Percentiles rank a stretch among this genome's conserved stretches.
phyloP scores from a whole-genome alignment of 2,329 filamentous ascomycete species.

The Cercospora sojina region DNA sequence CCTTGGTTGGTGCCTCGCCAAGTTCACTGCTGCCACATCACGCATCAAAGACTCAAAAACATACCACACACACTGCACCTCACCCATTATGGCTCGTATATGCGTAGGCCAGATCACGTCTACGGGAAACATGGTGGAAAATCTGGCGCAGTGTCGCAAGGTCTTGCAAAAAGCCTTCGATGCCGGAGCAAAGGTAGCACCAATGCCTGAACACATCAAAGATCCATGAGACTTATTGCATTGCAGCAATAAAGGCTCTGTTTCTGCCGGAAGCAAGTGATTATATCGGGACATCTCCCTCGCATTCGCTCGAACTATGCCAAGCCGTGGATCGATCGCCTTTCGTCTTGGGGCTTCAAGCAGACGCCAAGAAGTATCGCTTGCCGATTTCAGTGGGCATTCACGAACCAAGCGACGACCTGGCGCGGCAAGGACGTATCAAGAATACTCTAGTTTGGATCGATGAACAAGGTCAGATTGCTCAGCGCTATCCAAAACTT shows the following conservation, averaged over 20 bases:
- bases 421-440: slow-evolving; percentile 50
- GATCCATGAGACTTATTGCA: slow-evolving; percentile 9
- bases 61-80: not conserved
- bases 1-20: not conserved
- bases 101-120: slow-evolving; percentile 82
- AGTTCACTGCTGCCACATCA: not conserved
- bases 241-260: slow-evolving; percentile 58
- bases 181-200: slow-evolving; percentile 72
- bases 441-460: slow-evolving; percentile 69
- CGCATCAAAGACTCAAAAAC: not conserved
- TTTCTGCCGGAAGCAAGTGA: slow-evolving; percentile 92
- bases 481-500: slow-evolving; percentile 72
- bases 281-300: slow-evolving; percentile 72
- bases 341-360: slow-evolving; percentile 74
- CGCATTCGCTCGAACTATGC: slow-evolving; percentile 70
- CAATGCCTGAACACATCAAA: not conserved
- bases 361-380: slow-evolving; percentile 61
- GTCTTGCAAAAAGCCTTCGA: slow-evolving; percentile 71
- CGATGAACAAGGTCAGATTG: slow-evolving; percentile 57
- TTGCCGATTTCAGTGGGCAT: slow-evolving; percentile 83
- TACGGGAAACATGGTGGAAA: slow-evolving; percentile 72
- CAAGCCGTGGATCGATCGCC: slow-evolving; percentile 63
- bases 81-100: not conserved
- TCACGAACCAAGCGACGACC: slow-evolving; percentile 65
- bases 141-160: slow-evolving; percentile 73